Evolutionary conservation across 441 rosid species (phyloP), one percentile per base, ranked within the genome.

Genomic region (Oxalis stricta): DNA sequence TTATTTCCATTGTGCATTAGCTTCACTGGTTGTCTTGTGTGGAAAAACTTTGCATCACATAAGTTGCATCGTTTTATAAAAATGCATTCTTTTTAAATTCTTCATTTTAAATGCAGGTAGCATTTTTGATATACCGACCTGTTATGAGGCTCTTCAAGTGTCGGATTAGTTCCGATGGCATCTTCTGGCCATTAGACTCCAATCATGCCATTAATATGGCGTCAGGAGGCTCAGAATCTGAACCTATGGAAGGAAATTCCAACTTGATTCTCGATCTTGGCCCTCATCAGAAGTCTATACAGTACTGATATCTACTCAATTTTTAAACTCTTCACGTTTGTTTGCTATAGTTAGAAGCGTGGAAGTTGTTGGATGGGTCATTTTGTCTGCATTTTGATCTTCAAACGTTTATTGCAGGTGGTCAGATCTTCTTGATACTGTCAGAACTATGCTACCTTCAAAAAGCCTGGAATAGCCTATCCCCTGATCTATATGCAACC

Each of bases 381-480:
- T 7, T 13, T 49, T 51, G 19, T 40, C 44, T 29, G 19, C 35
- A 29, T 46, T 51, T 41, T 12, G 19, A 21, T 11, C 30, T 38
- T 42, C 39, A 41, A 12, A 32, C 19, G 28, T 41, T 36, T 11
- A 44, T 6, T 68, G 68, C 94, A 93, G 99, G 81, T 93, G 99
- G 99, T 78, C 79, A 20, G 93, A 77, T 61, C 91, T 93, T 72
- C 96, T 85, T 55, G 83, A 64, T 52, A 77, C 80, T 52, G 92
- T 88, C 48, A 93, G 71, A 70, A 73, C 91, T 41, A 83, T 85
- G 95, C 64, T 93, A 50, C 99, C 99, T 39, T 59, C 88, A 44
- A 93, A n/a, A 72, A 74, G 97, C 99, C 50, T 93, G 99, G 99
- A 93, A 93, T 66, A 93, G 99, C 69, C 88, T 93, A 33, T 93